Base-by-base conservation (phyloP, 2,329 filamentous ascomycete genomes). In the Fragosphaeria purpurea region DNA sequence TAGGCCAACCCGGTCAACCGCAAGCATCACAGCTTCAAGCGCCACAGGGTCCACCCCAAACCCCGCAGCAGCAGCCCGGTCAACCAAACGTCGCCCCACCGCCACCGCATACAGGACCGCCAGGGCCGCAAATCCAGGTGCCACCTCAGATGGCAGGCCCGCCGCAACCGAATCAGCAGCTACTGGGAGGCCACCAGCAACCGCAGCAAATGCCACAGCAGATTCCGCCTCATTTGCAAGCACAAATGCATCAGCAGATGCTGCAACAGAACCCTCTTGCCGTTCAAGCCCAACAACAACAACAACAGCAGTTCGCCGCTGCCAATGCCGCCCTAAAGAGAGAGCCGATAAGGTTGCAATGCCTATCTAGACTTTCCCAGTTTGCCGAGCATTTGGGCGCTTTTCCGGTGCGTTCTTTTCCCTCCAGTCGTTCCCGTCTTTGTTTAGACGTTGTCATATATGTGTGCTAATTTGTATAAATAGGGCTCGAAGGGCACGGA, bases 301-400 rank as follows among this genome's bases (percentile, higher is more conserved):
- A 58, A 60, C 5, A 52, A 32, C 47, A 53, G 38, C 62, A 65
- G 40, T 58, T 62, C 34, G 57, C 59, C 56, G 62, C 60, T 59
- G 63, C 70, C 58, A 67, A 57, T 63, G 69, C 40, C 64, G 53
- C 61, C 8, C 61, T 70, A 57, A 72, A 72, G 55, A 70, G 70
- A 48, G 74, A 72, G 45, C 66, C 67, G 41, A 70, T 77, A 64
- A 81, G 77, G 60, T 72, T 76, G 4, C 72, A 77, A 51, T 82
- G 76, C 55, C 59, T 83, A 40, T 63, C 84, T 51, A 80, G 74
- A 60, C 63, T 85, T 42, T 73, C 80, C 66, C 76, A 79, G 55
- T 84, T 84, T 62, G 68, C 78, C 66, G 80, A 83, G 65, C 71
- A 79, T 54, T 63, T 85, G 8, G 81, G 77, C 56, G 73, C 70